These are phyloP conservation scores for Guyanaporus albipodus DNA, from an alignment of 768 basidiomycete genomes.

Conservation along the genomic window DNA sequence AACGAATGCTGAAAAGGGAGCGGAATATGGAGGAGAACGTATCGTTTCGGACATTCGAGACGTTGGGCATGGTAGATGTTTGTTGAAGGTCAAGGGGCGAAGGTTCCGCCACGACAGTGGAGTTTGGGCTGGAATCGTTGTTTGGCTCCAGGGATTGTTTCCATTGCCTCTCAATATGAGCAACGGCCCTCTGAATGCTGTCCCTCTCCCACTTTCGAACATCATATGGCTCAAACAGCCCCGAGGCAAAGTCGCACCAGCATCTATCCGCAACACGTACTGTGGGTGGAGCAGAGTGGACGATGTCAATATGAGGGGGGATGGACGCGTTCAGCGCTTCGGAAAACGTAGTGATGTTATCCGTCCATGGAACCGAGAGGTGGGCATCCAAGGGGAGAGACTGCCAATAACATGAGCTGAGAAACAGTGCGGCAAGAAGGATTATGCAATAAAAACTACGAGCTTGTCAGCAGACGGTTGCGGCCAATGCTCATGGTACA, in stretches of 20 bases:
- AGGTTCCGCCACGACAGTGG: constrained; percentile 24
- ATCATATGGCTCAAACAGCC: constrained; percentile 76
- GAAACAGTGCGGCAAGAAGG: constrained; percentile 74
- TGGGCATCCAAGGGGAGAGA: constrained; percentile 64
- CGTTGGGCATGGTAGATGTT: constrained; percentile 6
- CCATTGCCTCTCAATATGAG: constrained; percentile 33
- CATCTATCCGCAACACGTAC: constrained; percentile 74
- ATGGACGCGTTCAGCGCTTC: constrained; percentile 56
- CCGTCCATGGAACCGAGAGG: constrained; percentile 62
- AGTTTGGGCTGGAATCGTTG: constrained; percentile 20
- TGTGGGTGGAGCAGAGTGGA: constrained; percentile 44
- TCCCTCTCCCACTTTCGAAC: constrained; percentile 68
- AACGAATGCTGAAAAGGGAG: constrained; percentile 20
- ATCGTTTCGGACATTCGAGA: constrained; percentile 9
- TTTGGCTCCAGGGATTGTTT: constrained; percentile 25
- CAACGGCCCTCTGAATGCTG: constrained; percentile 50
- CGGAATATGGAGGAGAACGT: constrained; percentile 24
- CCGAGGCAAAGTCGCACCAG: constrained; percentile 76
- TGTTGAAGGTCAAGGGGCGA: constrained; percentile 14
- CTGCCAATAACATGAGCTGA: constrained; percentile 89
- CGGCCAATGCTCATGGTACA: constrained; percentile 23
- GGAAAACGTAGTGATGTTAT: constrained; percentile 68
- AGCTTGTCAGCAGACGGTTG: constrained; percentile 5
- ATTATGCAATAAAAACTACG: constrained; percentile 83
- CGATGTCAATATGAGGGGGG: constrained; percentile 35